Percentiles rank a stretch among this genome's conserved stretches.
These are phyloP conservation scores for Plantago rigida DNA, from an alignment of 305 asterid species.

Conservation along the genomic window DNA sequence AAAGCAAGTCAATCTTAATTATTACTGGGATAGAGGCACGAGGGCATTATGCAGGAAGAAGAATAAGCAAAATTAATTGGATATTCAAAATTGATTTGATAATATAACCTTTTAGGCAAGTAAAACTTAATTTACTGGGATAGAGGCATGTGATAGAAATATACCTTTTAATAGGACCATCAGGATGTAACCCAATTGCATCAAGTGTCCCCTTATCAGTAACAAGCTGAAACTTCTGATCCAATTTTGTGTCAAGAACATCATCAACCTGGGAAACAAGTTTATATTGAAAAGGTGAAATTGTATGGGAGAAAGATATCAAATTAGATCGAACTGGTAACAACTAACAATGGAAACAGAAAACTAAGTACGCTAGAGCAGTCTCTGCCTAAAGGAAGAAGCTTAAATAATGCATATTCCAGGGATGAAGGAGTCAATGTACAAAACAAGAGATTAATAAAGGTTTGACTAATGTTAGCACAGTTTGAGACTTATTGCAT, in stretches of 20 bases:
- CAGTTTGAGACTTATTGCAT: background rate
- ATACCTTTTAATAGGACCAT: slow-evolving; percentile 87
- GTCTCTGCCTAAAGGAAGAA: too few relatives aligned
- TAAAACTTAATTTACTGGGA: too few relatives aligned
- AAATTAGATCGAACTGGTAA: slow-evolving; percentile 11
- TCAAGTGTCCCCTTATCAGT: slow-evolving; percentile 91
- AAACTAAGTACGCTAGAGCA: too few relatives aligned
- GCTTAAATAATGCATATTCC: too few relatives aligned
- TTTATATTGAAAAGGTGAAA: slow-evolving; percentile 20
- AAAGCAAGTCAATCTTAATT: background rate
- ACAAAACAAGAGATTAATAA: background rate
- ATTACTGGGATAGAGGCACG: background rate
- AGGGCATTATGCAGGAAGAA: background rate
- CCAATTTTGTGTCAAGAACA: slow-evolving; percentile 78
- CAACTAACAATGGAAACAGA: background rate
- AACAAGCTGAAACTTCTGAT: slow-evolving; percentile 72
- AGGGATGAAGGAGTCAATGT: background rate
- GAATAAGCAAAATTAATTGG: too few relatives aligned
- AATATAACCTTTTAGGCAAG: too few relatives aligned
- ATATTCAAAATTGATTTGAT: too few relatives aligned
- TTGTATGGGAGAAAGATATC: background rate
- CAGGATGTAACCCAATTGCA: slow-evolving; percentile 96
- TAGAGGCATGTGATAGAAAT: background rate
- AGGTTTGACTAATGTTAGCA: background rate
- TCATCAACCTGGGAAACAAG: slow-evolving; percentile 69